These are phyloP conservation scores for Podaxis sp. DNA, from an alignment of 768 basidiomycete genomes.

Conservation along the genomic window DNA sequence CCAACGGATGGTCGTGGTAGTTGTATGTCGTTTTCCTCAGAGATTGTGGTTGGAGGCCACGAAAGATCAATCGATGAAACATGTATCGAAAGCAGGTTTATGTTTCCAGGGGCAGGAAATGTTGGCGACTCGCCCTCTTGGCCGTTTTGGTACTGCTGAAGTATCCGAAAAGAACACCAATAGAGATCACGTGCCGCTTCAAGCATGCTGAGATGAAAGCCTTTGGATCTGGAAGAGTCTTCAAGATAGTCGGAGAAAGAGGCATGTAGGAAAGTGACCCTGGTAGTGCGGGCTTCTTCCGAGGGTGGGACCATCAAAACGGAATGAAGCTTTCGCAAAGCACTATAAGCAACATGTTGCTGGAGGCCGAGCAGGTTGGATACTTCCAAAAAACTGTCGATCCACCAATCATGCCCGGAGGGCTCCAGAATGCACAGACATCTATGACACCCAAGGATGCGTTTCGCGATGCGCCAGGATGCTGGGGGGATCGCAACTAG, in stretches of 20 bases:
- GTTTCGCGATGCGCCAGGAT: no score
- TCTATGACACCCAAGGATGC: no score
- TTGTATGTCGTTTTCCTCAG: rapidly evolving
- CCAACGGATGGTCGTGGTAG: no score
- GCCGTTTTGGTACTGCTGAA: no score
- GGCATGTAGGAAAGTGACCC: background rate
- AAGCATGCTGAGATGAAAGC: background rate
- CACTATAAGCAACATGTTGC: background rate
- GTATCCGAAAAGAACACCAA: no score
- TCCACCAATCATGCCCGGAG: no score
- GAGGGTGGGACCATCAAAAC: background rate
- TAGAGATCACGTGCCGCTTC: no score
- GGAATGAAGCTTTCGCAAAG: background rate
- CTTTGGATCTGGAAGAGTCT: background rate
- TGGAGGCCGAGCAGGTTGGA: background rate
- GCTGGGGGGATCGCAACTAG: background rate
- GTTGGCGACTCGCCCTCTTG: no score
- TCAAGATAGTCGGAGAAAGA: background rate
- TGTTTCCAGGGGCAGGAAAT: rapidly evolving
- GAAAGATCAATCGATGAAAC: no score
- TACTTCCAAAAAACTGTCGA: background rate
- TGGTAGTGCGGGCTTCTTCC: background rate
- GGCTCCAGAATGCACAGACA: no score
- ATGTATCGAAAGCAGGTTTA: no score
- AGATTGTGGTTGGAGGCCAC: no score